Percentiles rank a stretch among this genome's conserved stretches.
These are phyloP conservation scores for Skeletonema tropicum DNA, from an alignment of 108 stramenopile genomes.

Conservation along the genomic window DNA sequence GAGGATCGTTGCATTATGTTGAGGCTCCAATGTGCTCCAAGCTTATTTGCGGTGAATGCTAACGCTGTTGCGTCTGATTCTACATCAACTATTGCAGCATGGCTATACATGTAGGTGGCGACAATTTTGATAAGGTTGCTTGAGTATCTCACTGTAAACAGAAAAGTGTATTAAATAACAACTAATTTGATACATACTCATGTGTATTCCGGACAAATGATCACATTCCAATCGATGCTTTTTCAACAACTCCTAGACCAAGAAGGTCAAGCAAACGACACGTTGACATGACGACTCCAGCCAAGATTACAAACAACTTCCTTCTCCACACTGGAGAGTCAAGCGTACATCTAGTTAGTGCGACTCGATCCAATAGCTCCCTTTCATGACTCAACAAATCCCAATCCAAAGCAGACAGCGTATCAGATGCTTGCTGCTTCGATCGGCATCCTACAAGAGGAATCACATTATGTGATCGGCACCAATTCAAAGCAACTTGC, in stretches of 20 bases:
- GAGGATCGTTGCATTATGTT: too few relatives aligned
- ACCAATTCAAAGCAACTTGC: constrained; percentile 83
- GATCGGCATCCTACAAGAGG: constrained; percentile 75
- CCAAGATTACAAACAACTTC: constrained; percentile 56
- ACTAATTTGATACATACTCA: not conserved
- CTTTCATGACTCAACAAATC: constrained; percentile 52
- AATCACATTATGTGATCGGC: constrained; percentile 57
- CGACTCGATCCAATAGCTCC: constrained; percentile 52
- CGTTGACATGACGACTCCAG: constrained; percentile 48
- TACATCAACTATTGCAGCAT: not conserved
- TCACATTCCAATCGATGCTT: constrained; percentile 5
- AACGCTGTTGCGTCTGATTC: not conserved
- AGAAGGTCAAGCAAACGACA: constrained; percentile 29
- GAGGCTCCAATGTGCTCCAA: too few relatives aligned
- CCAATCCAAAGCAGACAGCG: constrained; percentile 56
- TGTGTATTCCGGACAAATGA: not conserved
- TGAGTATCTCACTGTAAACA: too few relatives aligned
- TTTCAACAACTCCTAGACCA: constrained; percentile 20
- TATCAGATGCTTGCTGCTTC: constrained; percentile 61
- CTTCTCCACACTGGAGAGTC: constrained; percentile 56
- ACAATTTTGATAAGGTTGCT: too few relatives aligned
- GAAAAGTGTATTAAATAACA: too few relatives aligned
- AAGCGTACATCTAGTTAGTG: constrained; percentile 50
- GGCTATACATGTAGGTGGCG: too few relatives aligned
- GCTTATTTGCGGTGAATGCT: not conserved